A percentile compares a stretch with the other conserved stretches of the same genome.
Conservation (phyloP, 2,329 filamentous ascomycete species). For the Ophiognomonia clavigignenti-juglandacearum region DNA sequence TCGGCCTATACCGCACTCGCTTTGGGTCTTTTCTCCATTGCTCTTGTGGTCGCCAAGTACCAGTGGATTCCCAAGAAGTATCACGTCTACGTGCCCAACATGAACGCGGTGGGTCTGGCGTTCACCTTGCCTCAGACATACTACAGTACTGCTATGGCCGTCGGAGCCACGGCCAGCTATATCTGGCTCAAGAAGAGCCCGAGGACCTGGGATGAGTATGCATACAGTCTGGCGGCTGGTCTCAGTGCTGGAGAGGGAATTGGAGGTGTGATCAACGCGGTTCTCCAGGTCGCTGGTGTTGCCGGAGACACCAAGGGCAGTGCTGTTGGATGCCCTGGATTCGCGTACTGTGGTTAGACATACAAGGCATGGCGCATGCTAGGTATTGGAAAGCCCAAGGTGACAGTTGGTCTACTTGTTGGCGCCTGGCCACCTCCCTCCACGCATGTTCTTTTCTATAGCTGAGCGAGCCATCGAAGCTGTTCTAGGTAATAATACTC, state of each 20-base stretch:
- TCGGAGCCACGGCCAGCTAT: constrained; percentile 47
- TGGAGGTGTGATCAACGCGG: constrained; percentile 55
- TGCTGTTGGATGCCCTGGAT: neutral
- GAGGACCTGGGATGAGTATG: constrained; percentile 50
- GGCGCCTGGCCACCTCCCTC: no score
- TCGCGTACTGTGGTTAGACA: no score
- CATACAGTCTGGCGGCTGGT: constrained; percentile 55
- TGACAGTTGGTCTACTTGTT: no score
- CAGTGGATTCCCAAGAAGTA: no score
- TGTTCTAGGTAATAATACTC: no score
- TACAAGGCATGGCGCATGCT: no score
- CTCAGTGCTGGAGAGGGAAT: constrained; percentile 61
- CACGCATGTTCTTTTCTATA: no score
- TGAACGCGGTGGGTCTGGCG: constrained; percentile 55
- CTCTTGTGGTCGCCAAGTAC: constrained; percentile 46
- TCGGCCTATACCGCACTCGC: no score
- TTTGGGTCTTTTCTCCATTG: no score
- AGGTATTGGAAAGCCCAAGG: no score
- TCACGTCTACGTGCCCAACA: constrained; percentile 55
- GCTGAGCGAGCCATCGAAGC: no score
- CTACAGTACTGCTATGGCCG: constrained; percentile 54
- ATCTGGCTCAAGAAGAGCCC: constrained; percentile 51
- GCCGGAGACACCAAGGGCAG: neutral
- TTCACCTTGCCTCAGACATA: constrained; percentile 53
- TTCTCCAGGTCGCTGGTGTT: constrained; percentile 7